Conservation (phyloP, 1,284 basidiomycete species). For the Cutaneotrichosporon sp. region DNA sequence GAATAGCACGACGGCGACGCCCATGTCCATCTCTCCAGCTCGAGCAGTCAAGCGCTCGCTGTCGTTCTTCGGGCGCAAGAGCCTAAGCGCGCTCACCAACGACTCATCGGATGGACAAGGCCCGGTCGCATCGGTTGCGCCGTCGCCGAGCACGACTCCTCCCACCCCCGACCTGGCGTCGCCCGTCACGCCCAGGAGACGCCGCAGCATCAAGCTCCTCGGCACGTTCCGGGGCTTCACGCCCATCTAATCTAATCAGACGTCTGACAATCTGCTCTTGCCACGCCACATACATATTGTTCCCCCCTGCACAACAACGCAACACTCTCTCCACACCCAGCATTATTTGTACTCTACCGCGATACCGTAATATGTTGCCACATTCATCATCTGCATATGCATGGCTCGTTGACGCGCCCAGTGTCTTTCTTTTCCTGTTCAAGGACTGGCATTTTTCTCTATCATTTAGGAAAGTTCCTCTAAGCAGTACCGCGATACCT, state of each 20-base stretch:
- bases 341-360: constrained; percentile 2
- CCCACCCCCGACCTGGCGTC: constrained; percentile 4
- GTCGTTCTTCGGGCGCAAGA: constrained; percentile 17
- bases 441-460: background rate
- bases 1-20: background rate
- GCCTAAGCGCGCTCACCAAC: background rate
- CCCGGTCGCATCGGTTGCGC: background rate
- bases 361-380: constrained; percentile 7
- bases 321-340: background rate
- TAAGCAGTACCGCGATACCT: too few species aligned
- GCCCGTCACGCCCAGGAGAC: constrained; percentile 10
- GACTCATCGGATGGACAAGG: background rate
- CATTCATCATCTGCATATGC: constrained; percentile 13
- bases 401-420: constrained; percentile 1
- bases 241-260: constrained; percentile 6
- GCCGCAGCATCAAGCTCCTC: constrained; percentile 21
- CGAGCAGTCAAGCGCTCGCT: constrained; percentile 13
- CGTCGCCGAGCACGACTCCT: background rate
- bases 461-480: background rate
- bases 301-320: background rate
- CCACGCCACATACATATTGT: background rate
- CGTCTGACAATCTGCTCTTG: background rate
- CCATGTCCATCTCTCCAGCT: background rate
- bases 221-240: constrained; percentile 24
- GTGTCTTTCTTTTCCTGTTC: background rate